Evolutionary conservation across 345 rosid species (phyloP), one percentile per base, ranked within the genome.

Genomic region (Eucalyptus pauciflora): DNA sequence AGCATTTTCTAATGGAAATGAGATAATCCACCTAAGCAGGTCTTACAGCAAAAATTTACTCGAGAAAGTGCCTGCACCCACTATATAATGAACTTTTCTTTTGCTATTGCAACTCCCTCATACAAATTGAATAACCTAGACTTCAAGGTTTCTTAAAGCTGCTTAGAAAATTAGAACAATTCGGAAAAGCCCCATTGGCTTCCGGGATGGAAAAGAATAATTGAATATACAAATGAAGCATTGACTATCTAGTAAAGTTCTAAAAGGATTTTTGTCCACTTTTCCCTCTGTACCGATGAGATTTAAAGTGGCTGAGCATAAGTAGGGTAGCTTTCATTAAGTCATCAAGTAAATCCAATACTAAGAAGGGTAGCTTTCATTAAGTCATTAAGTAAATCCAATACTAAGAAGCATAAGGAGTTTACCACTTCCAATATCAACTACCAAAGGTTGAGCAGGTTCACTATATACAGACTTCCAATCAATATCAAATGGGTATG

Each of bases 341-440:
- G 48, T 76, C 83, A 76, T 76, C 11, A 76, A 76, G 48, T 76
- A 76, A 76, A 76, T 37, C 46, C 46, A 33, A 45, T 37, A 37
- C 83, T 71, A 71, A 71, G 79, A 67, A 67, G 79, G 33, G 41
- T 31, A 67, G 31, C 79, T 67, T 67, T 5, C 20, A 31, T 31
- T 67, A 31, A 31, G 79, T 67, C 79, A 67, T 67, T 31, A 67
- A 67, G 79, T 67, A 67, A 67, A 67, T 67, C 43, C 22, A 14
- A 41, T 31, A 31, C 79, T 69, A 69, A 69, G 83, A 76, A 76
- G 83, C 48, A 76, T 76, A 76, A 76, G 87, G 86, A 49, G 46
- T 79, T 86, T 93, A 95, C 96, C 97, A 80, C 96, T 92, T 93
- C 97, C 97, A 89, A 95, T 92, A 91, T 95, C 97, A 89, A 95